Percentiles rank a stretch among this genome's conserved stretches.
Conservation (phyloP, 106 monocot species). For the Apostasia shenzhenica region DNA sequence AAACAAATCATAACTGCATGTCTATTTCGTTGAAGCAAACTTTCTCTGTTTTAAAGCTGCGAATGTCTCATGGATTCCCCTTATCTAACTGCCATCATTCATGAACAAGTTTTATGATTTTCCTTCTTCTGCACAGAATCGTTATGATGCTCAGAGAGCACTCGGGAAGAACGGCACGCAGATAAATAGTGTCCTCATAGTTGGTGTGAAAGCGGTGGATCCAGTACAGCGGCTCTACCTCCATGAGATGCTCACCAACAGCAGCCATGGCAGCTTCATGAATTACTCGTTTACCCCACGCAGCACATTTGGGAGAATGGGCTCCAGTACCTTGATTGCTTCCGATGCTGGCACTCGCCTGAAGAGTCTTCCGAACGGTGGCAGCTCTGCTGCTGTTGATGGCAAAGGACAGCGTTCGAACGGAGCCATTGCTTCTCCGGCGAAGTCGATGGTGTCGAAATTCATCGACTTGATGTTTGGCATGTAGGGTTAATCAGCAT, state of each 20-base stretch:
- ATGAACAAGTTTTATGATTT: neutral
- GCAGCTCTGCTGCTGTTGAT: slow-evolving; percentile 1
- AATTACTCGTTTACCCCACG: slow-evolving; percentile 24
- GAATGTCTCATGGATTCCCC: too few species aligned
- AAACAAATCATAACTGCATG: too few species aligned
- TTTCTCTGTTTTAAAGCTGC: too few species aligned
- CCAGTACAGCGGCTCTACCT: slow-evolving; percentile 33
- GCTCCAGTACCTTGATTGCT: slow-evolving; percentile 7
- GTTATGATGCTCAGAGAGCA: slow-evolving; percentile 53
- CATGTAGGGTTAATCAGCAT: slow-evolving; percentile 9
- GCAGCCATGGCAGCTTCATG: slow-evolving; percentile 27
- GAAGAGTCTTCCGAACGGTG: slow-evolving; percentile 12
- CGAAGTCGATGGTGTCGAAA: slow-evolving; percentile 78
- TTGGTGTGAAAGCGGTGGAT: slow-evolving; percentile 61
- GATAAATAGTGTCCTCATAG: slow-evolving; percentile 38
- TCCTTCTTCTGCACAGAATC: slow-evolving; percentile 20
- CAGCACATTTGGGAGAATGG: slow-evolving; percentile 11
- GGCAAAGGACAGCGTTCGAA: slow-evolving; percentile 19
- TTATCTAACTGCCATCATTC: too few species aligned
- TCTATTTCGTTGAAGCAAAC: too few species aligned
- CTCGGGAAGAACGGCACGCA: slow-evolving; percentile 45
- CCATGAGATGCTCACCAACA: slow-evolving; percentile 37
- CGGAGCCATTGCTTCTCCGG: slow-evolving; percentile 79
- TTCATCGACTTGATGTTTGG: slow-evolving; percentile 96
- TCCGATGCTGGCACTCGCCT: slow-evolving; percentile 10